Conservation (phyloP, 495 filamentous ascomycete species). For the Saxophila tyrrhenica region DNA sequence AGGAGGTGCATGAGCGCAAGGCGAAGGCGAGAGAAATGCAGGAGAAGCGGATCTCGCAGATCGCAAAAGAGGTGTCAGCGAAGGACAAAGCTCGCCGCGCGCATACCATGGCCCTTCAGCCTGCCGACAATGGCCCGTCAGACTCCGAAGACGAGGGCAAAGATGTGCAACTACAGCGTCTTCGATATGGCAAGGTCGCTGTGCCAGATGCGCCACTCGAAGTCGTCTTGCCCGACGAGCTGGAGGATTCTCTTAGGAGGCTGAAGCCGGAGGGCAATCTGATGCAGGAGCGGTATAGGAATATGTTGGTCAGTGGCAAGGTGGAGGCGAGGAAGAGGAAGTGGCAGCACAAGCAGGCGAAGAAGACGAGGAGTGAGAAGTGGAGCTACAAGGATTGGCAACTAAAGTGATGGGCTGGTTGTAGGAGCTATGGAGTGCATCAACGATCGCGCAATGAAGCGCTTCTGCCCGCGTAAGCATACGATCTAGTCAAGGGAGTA, state of each 20-base stretch:
- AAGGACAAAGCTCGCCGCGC: slow-evolving; percentile 36
- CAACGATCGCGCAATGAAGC: no score
- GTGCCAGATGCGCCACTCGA: slow-evolving; percentile 72
- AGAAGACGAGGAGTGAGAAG: slow-evolving; percentile 76
- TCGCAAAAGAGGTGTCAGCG: slow-evolving; percentile 51
- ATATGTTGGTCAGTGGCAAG: slow-evolving; percentile 75
- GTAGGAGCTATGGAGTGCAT: no score
- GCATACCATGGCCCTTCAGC: slow-evolving; percentile 16
- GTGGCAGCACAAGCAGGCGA: slow-evolving; percentile 65
- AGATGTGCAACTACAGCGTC: slow-evolving; percentile 52
- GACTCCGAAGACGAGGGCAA: slow-evolving; percentile 43
- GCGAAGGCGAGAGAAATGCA: slow-evolving; percentile 61
- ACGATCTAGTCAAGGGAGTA: no score
- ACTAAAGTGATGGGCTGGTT: slow-evolving; percentile 13
- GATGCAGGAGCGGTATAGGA: slow-evolving; percentile 82
- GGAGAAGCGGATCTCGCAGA: slow-evolving; percentile 49
- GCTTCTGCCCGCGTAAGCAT: no score
- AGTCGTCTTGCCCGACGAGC: slow-evolving; percentile 81
- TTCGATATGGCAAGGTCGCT: slow-evolving; percentile 55
- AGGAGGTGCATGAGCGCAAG: slow-evolving; percentile 55
- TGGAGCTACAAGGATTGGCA: slow-evolving; percentile 95
- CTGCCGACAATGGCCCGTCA: slow-evolving; percentile 32
- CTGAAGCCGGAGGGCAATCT: slow-evolving; percentile 93
- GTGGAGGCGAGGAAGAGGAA: slow-evolving; percentile 70
- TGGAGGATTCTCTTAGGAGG: slow-evolving; percentile 77